phyloP scores from a whole-genome alignment of 495 filamentous ascomycete genomes.

The Neurospora intermedia region DNA sequence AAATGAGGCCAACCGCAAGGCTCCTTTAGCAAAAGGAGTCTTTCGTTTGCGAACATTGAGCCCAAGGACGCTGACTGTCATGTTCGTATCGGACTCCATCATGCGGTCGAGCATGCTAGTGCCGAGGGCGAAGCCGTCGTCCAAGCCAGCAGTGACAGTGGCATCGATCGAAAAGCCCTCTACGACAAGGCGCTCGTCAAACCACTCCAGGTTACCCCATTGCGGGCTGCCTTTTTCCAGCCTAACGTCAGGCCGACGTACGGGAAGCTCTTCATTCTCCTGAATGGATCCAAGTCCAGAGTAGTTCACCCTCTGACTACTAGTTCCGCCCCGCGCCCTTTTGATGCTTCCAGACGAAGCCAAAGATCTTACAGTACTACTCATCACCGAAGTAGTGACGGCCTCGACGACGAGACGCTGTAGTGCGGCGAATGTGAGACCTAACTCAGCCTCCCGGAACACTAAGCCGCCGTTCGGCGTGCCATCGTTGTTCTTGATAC shows the following conservation, averaged over 20 bases:
- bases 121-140: no score
- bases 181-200: slow-evolving; percentile 16
- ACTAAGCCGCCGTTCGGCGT: not conserved
- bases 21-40: slow-evolving; percentile 23
- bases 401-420: slow-evolving; percentile 22
- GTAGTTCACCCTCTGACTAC: not conserved
- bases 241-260: not conserved
- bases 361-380: no score
- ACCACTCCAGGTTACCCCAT: slow-evolving; percentile 20
- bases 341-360: no score
- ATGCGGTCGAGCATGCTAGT: slow-evolving; percentile 12
- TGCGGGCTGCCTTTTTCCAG: slow-evolving; percentile 14
- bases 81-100: slow-evolving; percentile 20
- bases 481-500: not conserved
- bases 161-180: slow-evolving; percentile 17
- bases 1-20: slow-evolving; percentile 20
- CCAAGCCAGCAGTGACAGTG: no score
- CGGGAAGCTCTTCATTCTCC: slow-evolving; percentile 3
- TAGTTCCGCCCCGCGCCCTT: no score
- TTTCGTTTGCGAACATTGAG: slow-evolving; percentile 18
- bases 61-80: slow-evolving; percentile 14
- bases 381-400: slow-evolving; percentile 18
- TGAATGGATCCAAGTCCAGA: slow-evolving; percentile 7
- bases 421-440: slow-evolving; percentile 16
- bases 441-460: slow-evolving; percentile 24